Evolutionary conservation across 805 yeast genomes (phyloP), one percentile per base, ranked within the genome.

Genomic region (Lachancea kluyveri): DNA sequence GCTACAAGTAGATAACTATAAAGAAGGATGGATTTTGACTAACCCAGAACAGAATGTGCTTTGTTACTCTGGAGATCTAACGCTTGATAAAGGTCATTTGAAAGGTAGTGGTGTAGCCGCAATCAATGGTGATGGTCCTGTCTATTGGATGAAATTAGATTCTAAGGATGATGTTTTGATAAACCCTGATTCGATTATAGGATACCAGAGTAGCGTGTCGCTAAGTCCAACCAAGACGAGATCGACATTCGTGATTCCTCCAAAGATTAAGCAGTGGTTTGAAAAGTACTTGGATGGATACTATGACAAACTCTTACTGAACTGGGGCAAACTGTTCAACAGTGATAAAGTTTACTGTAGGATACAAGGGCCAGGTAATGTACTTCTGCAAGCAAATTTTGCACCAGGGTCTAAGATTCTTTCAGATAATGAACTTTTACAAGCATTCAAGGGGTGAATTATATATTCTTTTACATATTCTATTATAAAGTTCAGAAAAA

Each of bases 281-380:
- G 11, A 18, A 15, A 30, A 31, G 15, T 24, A 38, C 28, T 23
- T 36, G 21, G 26, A 28, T 6, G 25, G 14, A 2, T 22, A 30
- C n/a, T 36, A 35, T 17, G 44, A 48, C 3, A 38, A 39, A 33
- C 15, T 43, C 8, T 21, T 33, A 3, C 27, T 41, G 3, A 35
- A 34, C 11, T 30, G 45, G 27, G 33, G 39, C 13, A 42, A 37
- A 16, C 6, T 38, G 3, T 36, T 45, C 11, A 28, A 31, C 8
- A 43, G 36, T 21, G 46, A 46, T 21, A 50, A 43, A 17, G 24
- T 44, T 8, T 51, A 43, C 33, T 45, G 42, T 16, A 44, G 47
- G 30, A 28, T 57, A 8, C 24, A 39, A 26, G 65, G 65, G 1
- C 60, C 60, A 2, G 62, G 63, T 1, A 43, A 41, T 2, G 31